Conservation (phyloP, 2,329 filamentous ascomycete genomes). For the Aureobasidium sp. region DNA sequence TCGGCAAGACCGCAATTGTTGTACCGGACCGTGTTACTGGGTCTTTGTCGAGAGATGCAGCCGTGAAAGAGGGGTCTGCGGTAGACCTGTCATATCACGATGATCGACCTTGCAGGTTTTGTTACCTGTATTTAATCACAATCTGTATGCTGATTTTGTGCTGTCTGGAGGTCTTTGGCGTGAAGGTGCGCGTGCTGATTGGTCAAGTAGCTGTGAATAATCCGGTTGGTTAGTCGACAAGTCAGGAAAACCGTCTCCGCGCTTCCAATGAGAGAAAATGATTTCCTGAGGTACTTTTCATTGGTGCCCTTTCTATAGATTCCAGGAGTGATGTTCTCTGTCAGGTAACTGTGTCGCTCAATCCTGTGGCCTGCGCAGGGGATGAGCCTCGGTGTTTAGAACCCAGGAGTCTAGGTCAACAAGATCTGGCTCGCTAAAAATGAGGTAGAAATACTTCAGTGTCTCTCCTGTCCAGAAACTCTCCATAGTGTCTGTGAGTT, state of each 20-base stretch:
- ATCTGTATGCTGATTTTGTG: not conserved
- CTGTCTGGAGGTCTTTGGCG: not conserved
- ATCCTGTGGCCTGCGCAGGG: slow-evolving; percentile 4
- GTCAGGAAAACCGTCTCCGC: not conserved
- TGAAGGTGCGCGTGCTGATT: not conserved
- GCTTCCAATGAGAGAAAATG: not conserved
- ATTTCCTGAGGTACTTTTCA: not conserved
- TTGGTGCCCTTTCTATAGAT: not conserved
- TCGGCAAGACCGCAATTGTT: not conserved
- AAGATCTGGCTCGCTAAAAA: slow-evolving; percentile 51
- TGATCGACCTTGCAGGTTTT: not conserved
- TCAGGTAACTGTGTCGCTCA: not conserved
- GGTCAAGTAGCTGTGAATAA: not conserved
- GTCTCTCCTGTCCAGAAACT: slow-evolving; percentile 58
- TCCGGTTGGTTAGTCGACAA: not conserved
- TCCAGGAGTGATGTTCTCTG: not conserved
- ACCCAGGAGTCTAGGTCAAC: slow-evolving; percentile 47
- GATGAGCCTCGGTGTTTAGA: slow-evolving; percentile 11
- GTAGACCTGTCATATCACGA: not conserved
- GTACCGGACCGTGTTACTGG: not conserved
- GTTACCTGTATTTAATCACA: not conserved
- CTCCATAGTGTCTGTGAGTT: slow-evolving; percentile 56
- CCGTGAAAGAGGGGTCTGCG: not conserved
- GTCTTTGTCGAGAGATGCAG: not conserved
- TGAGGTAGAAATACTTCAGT: slow-evolving; percentile 58